Evolutionary conservation across 306 rosid species (phyloP).

Genomic region (Casuarina equisetifolia): DNA sequence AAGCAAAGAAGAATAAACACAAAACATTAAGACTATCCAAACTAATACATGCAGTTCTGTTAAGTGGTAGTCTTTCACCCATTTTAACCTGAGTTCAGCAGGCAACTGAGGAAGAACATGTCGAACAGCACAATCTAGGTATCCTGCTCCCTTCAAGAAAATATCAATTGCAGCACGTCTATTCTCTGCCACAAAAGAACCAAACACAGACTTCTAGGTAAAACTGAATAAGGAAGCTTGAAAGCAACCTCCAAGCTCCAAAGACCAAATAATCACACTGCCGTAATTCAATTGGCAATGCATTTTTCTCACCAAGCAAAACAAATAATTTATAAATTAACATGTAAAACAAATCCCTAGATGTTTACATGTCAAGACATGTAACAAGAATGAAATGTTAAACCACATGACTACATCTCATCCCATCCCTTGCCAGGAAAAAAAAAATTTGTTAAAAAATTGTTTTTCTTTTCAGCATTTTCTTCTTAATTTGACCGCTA

Average conservation of each 20-base stretch:
- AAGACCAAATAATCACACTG: conserved; percentile 3
- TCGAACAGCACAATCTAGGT: conserved; percentile 91
- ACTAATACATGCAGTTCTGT: conserved; percentile 10
- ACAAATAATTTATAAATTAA: neutral
- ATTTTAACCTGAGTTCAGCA: conserved; percentile 70
- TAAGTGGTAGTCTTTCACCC: conserved; percentile 16
- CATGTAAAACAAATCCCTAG: neutral
- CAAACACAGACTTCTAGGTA: conserved; percentile 22
- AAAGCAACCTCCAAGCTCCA: conserved; percentile 6
- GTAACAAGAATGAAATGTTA: neutral
- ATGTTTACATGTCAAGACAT: neutral
- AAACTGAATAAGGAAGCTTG: conserved; percentile 2
- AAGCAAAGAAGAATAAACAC: conserved; percentile 27
- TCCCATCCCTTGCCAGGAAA: neutral
- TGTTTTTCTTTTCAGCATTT: neutral
- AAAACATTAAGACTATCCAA: conserved; percentile 12
- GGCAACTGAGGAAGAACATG: conserved; percentile 91
- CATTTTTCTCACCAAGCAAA: neutral
- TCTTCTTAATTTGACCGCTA: neutral
- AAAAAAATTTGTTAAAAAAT: too few relatives aligned
- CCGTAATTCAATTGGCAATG: neutral
- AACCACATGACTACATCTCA: neutral
- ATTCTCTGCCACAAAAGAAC: conserved; percentile 58
- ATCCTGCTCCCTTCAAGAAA: conserved; percentile 90
- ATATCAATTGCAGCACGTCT: conserved; percentile 83